Evolutionary conservation across 306 rosid species (phyloP).

Genomic region (Prunus davidiana): DNA sequence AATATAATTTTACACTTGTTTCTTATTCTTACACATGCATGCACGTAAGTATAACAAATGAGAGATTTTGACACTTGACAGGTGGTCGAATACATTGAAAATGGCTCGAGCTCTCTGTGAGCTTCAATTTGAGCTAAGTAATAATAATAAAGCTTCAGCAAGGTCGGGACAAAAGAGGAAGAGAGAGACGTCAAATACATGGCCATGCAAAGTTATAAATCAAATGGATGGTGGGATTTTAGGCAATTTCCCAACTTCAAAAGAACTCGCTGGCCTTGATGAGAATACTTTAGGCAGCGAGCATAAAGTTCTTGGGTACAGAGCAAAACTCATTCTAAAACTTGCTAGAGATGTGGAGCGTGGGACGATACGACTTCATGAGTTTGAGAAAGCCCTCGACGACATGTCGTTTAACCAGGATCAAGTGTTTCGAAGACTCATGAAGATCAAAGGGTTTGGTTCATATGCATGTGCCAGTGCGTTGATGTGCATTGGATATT

Average conservation of each 20-base stretch:
- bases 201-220: background rate
- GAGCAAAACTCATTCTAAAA: conserved; percentile 11
- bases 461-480: conserved; percentile 20
- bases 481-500: conserved; percentile 31
- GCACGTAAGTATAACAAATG: no score
- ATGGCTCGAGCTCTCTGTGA: conserved; percentile 28
- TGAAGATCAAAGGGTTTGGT: conserved; percentile 31
- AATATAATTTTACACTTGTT: background rate
- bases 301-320: conserved; percentile 7
- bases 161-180: background rate
- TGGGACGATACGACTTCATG: conserved; percentile 3
- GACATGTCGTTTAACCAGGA: background rate
- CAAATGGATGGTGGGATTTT: background rate
- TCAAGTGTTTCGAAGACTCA: background rate
- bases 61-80: background rate
- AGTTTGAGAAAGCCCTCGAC: background rate
- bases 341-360: conserved; percentile 19
- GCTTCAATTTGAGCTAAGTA: background rate
- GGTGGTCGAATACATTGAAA: conserved; percentile 26
- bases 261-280: conserved; percentile 14
- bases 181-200: background rate
- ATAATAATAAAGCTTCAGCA: background rate
- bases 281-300: background rate
- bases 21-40: no score
- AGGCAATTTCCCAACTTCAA: conserved; percentile 32